Percentiles rank a stretch among this genome's conserved stretches.
These are phyloP conservation scores for Aotearoamyces nothofagi DNA, from an alignment of 2,329 filamentous ascomycete genomes.

Conservation along the genomic window DNA sequence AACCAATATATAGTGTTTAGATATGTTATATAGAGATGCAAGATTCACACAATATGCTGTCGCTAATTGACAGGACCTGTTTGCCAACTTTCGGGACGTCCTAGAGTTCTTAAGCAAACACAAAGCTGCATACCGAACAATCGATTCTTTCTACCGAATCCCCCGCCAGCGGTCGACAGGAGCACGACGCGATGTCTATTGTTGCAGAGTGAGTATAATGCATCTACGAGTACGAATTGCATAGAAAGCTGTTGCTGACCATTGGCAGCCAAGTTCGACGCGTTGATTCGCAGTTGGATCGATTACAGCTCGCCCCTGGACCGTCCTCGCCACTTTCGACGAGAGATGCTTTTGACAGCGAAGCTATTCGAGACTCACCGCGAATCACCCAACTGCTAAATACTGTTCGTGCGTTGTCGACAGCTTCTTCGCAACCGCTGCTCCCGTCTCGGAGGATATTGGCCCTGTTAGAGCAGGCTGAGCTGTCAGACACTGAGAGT, in stretches of 20 bases:
- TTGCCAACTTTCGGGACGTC: too few relatives aligned
- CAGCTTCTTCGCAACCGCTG: conserved; percentile 46
- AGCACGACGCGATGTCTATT: conserved; percentile 1
- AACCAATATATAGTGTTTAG: too few relatives aligned
- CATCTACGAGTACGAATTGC: neutral
- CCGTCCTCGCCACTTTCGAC: neutral
- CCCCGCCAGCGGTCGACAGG: too few relatives aligned
- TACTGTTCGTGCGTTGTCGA: conserved; percentile 57
- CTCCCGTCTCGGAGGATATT: conserved; percentile 45
- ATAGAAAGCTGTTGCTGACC: conserved; percentile 1
- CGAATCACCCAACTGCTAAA: conserved; percentile 46
- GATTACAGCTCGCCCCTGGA: neutral
- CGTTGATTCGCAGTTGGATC: conserved; percentile 1
- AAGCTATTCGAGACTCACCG: conserved; percentile 26
- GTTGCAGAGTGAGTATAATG: conserved; percentile 2
- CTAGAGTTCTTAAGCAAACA: too few relatives aligned
- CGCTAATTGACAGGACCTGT: too few relatives aligned
- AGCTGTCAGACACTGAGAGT: conserved; percentile 30
- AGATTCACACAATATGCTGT: too few relatives aligned
- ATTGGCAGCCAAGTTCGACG: conserved; percentile 1
- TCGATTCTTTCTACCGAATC: too few relatives aligned
- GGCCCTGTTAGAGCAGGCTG: conserved; percentile 46
- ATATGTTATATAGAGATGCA: too few relatives aligned
- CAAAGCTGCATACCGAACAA: too few relatives aligned
- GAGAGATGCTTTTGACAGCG: conserved; percentile 2